Percentiles rank a stretch among this genome's conserved stretches.
Evolutionary conservation across 768 basidiomycete genomes (phyloP).

Genomic region (Wakefieldia striispora): DNA sequence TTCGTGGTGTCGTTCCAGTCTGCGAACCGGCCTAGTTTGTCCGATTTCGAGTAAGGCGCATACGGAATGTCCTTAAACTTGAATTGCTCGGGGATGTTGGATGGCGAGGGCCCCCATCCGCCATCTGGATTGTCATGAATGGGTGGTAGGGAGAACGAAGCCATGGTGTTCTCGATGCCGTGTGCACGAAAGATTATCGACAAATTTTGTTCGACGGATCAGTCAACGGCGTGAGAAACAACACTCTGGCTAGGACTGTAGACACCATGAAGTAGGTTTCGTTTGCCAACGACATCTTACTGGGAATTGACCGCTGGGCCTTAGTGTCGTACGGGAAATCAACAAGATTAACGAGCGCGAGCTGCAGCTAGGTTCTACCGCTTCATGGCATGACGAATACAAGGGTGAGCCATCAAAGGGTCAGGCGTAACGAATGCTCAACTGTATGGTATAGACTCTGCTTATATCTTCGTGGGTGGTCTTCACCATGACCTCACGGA

Average conservation of each 20-base stretch:
- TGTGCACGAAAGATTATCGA: constrained; percentile 15
- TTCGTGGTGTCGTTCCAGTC: constrained; percentile 89
- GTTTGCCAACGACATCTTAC: neutral
- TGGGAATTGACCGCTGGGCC: constrained; percentile 9
- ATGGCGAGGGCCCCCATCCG: constrained; percentile 86
- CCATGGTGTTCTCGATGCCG: constrained; percentile 41
- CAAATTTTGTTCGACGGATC: constrained; percentile 15
- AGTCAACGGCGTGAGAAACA: constrained; percentile 22
- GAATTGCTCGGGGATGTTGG: constrained; percentile 85
- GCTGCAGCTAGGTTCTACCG: constrained; percentile 69
- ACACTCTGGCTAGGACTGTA: constrained; percentile 13
- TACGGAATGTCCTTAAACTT: constrained; percentile 99
- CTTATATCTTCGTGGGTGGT: constrained; percentile 92
- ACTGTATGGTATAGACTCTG: constrained; percentile 61
- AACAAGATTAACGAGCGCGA: constrained; percentile 90
- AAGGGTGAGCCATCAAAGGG: constrained; percentile 48
- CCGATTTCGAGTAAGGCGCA: constrained; percentile 97
- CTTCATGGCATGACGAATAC: constrained; percentile 97
- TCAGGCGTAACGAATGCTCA: constrained; percentile 1
- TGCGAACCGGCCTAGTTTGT: constrained; percentile 96
- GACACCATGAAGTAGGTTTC: constrained; percentile 66
- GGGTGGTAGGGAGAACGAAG: constrained; percentile 81
- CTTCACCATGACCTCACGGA: constrained; percentile 88
- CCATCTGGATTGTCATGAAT: constrained; percentile 93
- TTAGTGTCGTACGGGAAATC: constrained; percentile 90